Conservation (phyloP, 306 rosid genomes). For the Arachis hypogaea region DNA sequence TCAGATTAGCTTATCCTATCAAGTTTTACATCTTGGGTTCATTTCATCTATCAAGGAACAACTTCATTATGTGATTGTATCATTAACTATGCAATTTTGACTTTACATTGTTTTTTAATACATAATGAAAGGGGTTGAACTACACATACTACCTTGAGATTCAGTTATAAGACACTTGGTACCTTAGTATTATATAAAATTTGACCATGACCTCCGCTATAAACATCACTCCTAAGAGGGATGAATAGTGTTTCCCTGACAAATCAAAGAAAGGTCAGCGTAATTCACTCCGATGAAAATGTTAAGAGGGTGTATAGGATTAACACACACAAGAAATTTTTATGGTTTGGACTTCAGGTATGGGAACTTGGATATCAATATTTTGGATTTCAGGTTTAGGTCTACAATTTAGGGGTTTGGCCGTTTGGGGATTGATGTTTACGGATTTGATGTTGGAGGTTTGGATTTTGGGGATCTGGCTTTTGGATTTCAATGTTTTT, state of each 20-base stretch:
- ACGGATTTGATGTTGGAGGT: background rate
- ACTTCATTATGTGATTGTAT: constrained; percentile 18
- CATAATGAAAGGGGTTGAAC: background rate
- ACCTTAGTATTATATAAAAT: too few species aligned
- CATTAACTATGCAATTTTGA: constrained; percentile 10
- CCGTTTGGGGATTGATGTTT: background rate
- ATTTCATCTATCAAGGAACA: constrained; percentile 27
- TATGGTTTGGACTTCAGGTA: too few species aligned
- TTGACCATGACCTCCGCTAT: too few species aligned
- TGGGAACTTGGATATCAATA: background rate
- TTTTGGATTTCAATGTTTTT: background rate
- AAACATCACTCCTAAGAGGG: too few species aligned
- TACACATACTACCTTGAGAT: too few species aligned
- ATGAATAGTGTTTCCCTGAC: too few species aligned
- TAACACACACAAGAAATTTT: constrained; percentile 15
- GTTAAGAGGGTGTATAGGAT: background rate
- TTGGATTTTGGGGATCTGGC: background rate
- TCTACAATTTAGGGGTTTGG: background rate
- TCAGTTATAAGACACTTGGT: too few species aligned
- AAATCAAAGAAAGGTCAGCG: too few species aligned
- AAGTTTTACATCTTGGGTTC: constrained; percentile 14
- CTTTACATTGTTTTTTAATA: background rate
- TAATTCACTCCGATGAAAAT: background rate
- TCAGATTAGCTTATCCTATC: constrained; percentile 38
- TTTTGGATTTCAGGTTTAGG: background rate